Percentiles rank a stretch among this genome's conserved stretches.
phyloP scores from a whole-genome alignment of 208 protist species.

The Lotmaria passim region DNA sequence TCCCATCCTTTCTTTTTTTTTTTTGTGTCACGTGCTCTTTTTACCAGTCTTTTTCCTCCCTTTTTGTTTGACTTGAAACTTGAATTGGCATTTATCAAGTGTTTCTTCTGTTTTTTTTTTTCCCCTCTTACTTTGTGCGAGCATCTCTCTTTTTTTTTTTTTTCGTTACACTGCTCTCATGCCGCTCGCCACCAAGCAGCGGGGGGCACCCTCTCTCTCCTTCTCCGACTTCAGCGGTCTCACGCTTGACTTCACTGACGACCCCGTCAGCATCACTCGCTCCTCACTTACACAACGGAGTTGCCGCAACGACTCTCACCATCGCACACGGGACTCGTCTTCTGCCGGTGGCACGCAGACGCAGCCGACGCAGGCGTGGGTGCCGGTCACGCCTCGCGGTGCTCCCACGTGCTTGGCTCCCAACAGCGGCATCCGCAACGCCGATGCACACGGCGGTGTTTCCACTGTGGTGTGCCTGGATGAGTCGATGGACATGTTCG shows the following conservation, averaged over 20 bases:
- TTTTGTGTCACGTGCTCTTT: too few species aligned
- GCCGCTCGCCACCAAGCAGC: not conserved
- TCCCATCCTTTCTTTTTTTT: too few species aligned
- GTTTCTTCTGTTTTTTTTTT: not conserved
- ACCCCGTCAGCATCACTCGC: slow-evolving; percentile 21
- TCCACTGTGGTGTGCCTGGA: too few species aligned
- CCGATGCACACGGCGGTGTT: slow-evolving; percentile 24
- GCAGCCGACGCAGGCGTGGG: not conserved
- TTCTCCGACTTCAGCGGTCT: slow-evolving; percentile 13
- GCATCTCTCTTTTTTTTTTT: not conserved
- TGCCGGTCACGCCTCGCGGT: not conserved
- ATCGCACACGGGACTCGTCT: slow-evolving; percentile 18
- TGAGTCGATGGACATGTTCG: slow-evolving; percentile 28
- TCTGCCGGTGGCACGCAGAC: not conserved
- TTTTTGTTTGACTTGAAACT: not conserved
- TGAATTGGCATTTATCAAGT: too few species aligned
- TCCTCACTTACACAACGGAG: slow-evolving; percentile 25
- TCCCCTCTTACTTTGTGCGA: too few species aligned
- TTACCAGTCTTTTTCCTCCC: not conserved
- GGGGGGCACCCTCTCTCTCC: slow-evolving; percentile 2
- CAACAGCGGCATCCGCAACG: not conserved
- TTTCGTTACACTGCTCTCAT: not conserved
- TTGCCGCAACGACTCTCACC: slow-evolving; percentile 7
- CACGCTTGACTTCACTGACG: slow-evolving; percentile 10
- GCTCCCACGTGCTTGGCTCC: not conserved